Percentiles rank a stretch among this genome's conserved stretches.
phyloP scores from a whole-genome alignment of 1,284 basidiomycete species.

The Fomitopsis betulina region DNA sequence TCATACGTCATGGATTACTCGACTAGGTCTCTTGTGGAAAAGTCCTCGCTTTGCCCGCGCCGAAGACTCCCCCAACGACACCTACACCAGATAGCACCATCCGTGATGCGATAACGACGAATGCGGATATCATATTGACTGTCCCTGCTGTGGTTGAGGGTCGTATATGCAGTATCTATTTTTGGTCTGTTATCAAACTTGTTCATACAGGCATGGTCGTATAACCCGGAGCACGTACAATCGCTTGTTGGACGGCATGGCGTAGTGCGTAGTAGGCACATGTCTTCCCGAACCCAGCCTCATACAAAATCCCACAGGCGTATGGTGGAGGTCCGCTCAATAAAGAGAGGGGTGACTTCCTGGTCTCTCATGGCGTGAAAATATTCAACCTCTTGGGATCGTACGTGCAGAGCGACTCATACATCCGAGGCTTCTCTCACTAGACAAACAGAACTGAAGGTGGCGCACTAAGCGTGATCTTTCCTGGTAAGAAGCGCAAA shows the following conservation, averaged over 20 bases:
- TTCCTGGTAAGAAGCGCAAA: background rate
- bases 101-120: slow-evolving; percentile 7
- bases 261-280: background rate
- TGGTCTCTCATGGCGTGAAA: slow-evolving; percentile 10
- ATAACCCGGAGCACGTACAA: slow-evolving; percentile 1
- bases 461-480: background rate
- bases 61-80: slow-evolving; percentile 13
- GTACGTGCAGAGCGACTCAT: slow-evolving; percentile 2
- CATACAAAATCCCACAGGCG: slow-evolving; percentile 3
- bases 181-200: background rate
- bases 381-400: slow-evolving; percentile 14
- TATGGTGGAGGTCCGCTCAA: slow-evolving; percentile 18
- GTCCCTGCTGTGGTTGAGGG: slow-evolving; percentile 20
- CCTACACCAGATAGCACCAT: slow-evolving; percentile 17
- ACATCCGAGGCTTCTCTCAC: background rate
- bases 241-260: background rate
- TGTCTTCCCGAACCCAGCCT: background rate
- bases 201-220: slow-evolving; percentile 2
- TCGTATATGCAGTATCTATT: background rate
- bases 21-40: slow-evolving; percentile 5
- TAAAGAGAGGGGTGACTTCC: slow-evolving; percentile 14
- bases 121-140: slow-evolving; percentile 15
- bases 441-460: slow-evolving; percentile 1
- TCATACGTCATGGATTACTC: slow-evolving; percentile 5
- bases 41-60: slow-evolving; percentile 14